Evolutionary conservation across 805 yeast genomes (phyloP), one percentile per base, ranked within the genome.

Genomic region (Candida tallmaniae): DNA sequence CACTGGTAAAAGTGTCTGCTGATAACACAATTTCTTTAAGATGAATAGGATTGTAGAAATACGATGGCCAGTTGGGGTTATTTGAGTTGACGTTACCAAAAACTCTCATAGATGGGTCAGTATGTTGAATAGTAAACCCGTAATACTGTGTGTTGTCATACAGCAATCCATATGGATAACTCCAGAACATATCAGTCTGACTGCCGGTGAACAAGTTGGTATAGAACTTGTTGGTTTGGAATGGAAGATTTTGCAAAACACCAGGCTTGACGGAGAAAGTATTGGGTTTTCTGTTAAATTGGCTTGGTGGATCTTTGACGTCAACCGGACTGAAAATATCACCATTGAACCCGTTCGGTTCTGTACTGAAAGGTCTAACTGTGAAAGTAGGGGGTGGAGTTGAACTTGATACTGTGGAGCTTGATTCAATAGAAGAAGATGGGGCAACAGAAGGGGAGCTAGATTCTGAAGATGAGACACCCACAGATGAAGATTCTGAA

Each of bases 181-280:
- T 67, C 60, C 71, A 83, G 3, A 70, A 71, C 24, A 76, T 70
- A 32, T 67, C 62, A 16, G 63, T 58, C 54, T 77, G 85, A 33
- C 54, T 58, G 15, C 66, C 80, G 16, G 80, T 60, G 42, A 78
- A 58, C 47, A 82, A 48, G 52, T 84, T 83, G 24, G 76, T 73
- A 58, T 76, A 82, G 55, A 83, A 84, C 58, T 82, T 83, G 65
- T 84, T 83, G 15, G 95, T 85, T 48, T 78, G 76, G 40, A 71
- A 65, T 6, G 69, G 71, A 5, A 39, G 42, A 22, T 74, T 74
- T 14, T 41, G 44, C 9, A 20, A 20, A 23, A 74, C 76, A 23
- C 74, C 74, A 3, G 46, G 46, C n/a, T 80, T 76, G 23, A 76
- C 47, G 0, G 51, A 45, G 37, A 75, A 52, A n/a, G 70, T 70